Conservation (phyloP, 2,329 filamentous ascomycete species). For the Sclerotinia sclerotiorum region DNA sequence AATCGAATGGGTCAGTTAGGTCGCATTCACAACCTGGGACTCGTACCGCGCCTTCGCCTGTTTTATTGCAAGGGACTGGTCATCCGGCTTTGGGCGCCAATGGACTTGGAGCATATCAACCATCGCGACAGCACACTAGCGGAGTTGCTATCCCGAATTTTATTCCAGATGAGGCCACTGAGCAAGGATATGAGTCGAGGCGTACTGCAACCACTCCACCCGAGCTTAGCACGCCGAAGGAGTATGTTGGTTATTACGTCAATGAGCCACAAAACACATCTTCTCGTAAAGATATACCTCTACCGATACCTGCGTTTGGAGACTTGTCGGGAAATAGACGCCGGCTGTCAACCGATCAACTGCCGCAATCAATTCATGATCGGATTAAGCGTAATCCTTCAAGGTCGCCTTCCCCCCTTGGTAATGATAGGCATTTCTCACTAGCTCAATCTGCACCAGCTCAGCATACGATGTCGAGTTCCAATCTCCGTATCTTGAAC, state of each 20-base stretch:
- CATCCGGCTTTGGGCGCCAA: slow-evolving; percentile 37
- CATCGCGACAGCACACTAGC: slow-evolving; percentile 42
- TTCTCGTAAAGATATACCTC: slow-evolving; percentile 31
- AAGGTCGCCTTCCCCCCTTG: slow-evolving; percentile 41
- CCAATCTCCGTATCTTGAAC: slow-evolving; percentile 36
- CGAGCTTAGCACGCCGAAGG: slow-evolving; percentile 36
- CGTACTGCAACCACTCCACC: slow-evolving; percentile 32
- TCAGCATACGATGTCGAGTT: slow-evolving; percentile 35
- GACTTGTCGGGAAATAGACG: slow-evolving; percentile 36
- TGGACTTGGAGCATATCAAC: slow-evolving; percentile 40
- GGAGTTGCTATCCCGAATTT: slow-evolving; percentile 56
- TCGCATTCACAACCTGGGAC: slow-evolving; percentile 68
- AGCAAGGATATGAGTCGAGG: slow-evolving; percentile 29
- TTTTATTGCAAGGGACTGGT: slow-evolving; percentile 43
- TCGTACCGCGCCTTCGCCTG: slow-evolving; percentile 39
- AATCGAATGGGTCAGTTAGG: slow-evolving; percentile 56
- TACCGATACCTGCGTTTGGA: slow-evolving; percentile 39
- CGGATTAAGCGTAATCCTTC: slow-evolving; percentile 37
- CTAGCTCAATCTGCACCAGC: slow-evolving; percentile 33
- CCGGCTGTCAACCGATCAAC: slow-evolving; percentile 39
- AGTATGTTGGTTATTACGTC: slow-evolving; percentile 42
- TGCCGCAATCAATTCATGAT: slow-evolving; percentile 40
- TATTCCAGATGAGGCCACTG: slow-evolving; percentile 51
- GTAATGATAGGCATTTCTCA: slow-evolving; percentile 39
- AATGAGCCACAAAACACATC: slow-evolving; percentile 33